Evolutionary conservation across 257 asterid species (phyloP).

Genomic region (Rauvolfia tetraphylla): DNA sequence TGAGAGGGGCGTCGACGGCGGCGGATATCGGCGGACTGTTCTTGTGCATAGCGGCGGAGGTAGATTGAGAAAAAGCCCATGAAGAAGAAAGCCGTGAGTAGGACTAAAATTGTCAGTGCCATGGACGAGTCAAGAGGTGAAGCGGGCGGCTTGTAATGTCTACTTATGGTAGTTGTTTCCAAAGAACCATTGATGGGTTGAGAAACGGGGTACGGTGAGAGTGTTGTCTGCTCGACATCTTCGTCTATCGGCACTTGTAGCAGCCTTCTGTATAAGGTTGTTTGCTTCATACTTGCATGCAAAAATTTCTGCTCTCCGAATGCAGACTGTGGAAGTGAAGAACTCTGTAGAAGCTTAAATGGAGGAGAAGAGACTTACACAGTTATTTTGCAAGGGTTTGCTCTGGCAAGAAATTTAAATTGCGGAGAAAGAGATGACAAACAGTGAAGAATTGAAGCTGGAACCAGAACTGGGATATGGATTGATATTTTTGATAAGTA

Average conservation of each 20-base stretch:
- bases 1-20: conserved; percentile 20
- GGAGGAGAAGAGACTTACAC: too few relatives aligned
- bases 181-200: conserved; percentile 8
- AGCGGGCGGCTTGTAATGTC: conserved; percentile 15
- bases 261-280: background rate
- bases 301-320: too few relatives aligned
- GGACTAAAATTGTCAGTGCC: conserved; percentile 50
- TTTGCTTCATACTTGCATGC: background rate
- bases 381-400: too few relatives aligned
- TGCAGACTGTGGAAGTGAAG: too few relatives aligned
- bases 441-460: too few relatives aligned
- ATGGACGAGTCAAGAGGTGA: conserved; percentile 53
- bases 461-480: background rate
- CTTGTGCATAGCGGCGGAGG: conserved; percentile 53
- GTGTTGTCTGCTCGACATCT: background rate
- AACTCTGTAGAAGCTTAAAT: too few relatives aligned
- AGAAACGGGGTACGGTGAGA: conserved; percentile 1
- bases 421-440: background rate
- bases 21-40: conserved; percentile 8
- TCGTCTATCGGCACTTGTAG: background rate
- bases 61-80: conserved; percentile 60
- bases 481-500: background rate
- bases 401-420: too few relatives aligned
- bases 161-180: background rate
- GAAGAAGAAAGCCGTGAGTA: conserved; percentile 60